Evolutionary conservation across 2,329 filamentous ascomycete genomes (phyloP).

Genomic region (Colletotrichum eleusines): DNA sequence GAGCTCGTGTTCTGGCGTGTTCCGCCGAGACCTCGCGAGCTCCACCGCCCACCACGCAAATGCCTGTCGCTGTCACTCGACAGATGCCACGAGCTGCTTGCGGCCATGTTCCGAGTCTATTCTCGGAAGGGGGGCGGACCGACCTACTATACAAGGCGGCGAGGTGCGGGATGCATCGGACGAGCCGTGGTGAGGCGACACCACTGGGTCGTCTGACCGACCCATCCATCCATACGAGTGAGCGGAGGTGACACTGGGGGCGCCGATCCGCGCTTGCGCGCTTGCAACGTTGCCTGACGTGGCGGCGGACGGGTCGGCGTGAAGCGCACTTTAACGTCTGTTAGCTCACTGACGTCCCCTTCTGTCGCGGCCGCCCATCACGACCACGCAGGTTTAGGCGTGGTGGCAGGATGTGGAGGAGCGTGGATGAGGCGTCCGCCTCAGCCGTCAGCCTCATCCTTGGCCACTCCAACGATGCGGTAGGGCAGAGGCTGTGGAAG

Average conservation of each 20-base stretch:
- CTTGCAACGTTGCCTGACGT: slow-evolving; percentile 39
- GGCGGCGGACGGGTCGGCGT: slow-evolving; percentile 15
- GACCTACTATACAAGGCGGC: background rate
- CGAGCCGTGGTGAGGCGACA: background rate
- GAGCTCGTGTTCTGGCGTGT: slow-evolving; percentile 41
- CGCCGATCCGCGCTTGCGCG: slow-evolving; percentile 35
- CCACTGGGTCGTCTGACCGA: background rate
- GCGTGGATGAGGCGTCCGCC: slow-evolving; percentile 14
- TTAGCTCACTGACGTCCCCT: no score
- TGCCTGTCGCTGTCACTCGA: slow-evolving; percentile 7
- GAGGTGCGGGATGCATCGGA: slow-evolving; percentile 11
- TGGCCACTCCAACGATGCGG: slow-evolving; percentile 1
- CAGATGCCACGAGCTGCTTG: slow-evolving; percentile 3
- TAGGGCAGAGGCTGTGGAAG: background rate
- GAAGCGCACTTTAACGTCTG: slow-evolving; percentile 8
- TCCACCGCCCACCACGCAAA: slow-evolving; percentile 21
- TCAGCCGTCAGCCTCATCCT: slow-evolving; percentile 34
- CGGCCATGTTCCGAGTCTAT: slow-evolving; percentile 5
- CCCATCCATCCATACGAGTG: background rate
- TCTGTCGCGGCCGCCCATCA: background rate
- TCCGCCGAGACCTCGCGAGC: no score
- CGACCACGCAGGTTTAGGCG: no score
- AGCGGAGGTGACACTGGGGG: slow-evolving; percentile 5
- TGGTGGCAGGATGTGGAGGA: slow-evolving; percentile 1
- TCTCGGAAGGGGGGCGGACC: background rate